phyloP scores from a whole-genome alignment of 768 basidiomycete species.

The Psilocybe cyanescens region DNA sequence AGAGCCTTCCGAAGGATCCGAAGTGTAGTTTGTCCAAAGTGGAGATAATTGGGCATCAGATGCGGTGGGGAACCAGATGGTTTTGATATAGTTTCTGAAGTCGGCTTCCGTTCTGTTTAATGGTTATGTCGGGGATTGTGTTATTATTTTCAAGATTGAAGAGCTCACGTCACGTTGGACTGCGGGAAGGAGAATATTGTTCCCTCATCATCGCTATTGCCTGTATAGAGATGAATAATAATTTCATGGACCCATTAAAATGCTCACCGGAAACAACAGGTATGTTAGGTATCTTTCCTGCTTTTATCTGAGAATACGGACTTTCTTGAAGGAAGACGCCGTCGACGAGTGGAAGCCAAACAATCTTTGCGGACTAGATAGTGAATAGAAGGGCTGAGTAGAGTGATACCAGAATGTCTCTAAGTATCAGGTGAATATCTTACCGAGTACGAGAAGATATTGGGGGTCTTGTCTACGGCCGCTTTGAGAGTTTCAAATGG shows the following conservation, averaged over 20 bases:
- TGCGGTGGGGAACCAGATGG: constrained; percentile 21
- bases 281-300: constrained; percentile 48
- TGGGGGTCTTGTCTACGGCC: constrained; percentile 32
- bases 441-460: constrained; percentile 20
- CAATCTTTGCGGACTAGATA: constrained; percentile 28
- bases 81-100: constrained; percentile 20
- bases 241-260: background rate
- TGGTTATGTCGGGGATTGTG: background rate
- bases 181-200: constrained; percentile 47
- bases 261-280: constrained; percentile 44
- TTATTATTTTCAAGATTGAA: background rate
- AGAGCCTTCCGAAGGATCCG: constrained; percentile 11
- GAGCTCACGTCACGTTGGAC: constrained; percentile 44
- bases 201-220: constrained; percentile 49
- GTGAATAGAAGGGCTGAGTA: background rate
- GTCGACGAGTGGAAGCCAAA: constrained; percentile 53
- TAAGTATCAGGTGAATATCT: background rate
- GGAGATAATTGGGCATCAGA: constrained; percentile 10
- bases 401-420: background rate
- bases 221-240: constrained; percentile 20
- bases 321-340: constrained; percentile 46
- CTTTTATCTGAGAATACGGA: constrained; percentile 41
- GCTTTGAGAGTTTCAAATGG: constrained; percentile 32
- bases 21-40: constrained; percentile 14
- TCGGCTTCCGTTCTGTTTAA: constrained; percentile 21